Conservation (phyloP, 2,329 filamentous ascomycete genomes). For the Arthroderma uncinatum region DNA sequence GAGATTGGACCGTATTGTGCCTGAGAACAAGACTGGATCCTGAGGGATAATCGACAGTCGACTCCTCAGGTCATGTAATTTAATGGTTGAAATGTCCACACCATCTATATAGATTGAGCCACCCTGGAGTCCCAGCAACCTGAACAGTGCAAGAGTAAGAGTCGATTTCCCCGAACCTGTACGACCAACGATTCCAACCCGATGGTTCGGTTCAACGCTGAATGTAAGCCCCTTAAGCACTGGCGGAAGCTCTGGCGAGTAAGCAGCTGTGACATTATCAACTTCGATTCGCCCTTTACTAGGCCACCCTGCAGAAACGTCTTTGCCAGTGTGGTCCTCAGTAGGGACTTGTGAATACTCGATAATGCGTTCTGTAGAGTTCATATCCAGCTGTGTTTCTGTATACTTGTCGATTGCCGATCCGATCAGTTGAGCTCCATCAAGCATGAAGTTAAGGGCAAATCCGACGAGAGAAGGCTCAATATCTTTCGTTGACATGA, state of each 20-base stretch:
- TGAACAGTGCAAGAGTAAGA: conserved; percentile 84
- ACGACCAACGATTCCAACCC: conserved; percentile 88
- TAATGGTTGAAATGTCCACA: conserved; percentile 79
- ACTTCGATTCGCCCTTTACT: conserved; percentile 29
- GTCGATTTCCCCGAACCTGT: conserved; percentile 94
- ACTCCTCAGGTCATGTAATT: conserved; percentile 73
- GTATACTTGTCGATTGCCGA: conserved; percentile 2
- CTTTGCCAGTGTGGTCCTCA: not conserved
- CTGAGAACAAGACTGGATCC: conserved; percentile 90
- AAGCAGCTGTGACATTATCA: conserved; percentile 85
- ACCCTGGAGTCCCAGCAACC: conserved; percentile 75
- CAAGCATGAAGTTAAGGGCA: conserved; percentile 6
- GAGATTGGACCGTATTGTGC: conserved; percentile 82
- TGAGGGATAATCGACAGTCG: conserved; percentile 94
- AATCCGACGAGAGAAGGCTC: conserved; percentile 6
- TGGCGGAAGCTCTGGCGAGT: conserved; percentile 76
- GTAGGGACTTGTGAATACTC: conserved; percentile 1
- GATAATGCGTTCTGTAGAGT: conserved; percentile 4
- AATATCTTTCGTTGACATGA: conserved; percentile 1
- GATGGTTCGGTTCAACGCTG: conserved; percentile 73
- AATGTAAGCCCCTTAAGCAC: conserved; percentile 88
- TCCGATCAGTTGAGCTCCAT: not conserved
- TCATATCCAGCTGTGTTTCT: conserved; percentile 2
- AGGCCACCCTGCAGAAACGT: conserved; percentile 2
- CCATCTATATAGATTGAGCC: conserved; percentile 53